phyloP scores from a whole-genome alignment of 106 monocot genomes.

The Dactylorhiza incarnata region DNA sequence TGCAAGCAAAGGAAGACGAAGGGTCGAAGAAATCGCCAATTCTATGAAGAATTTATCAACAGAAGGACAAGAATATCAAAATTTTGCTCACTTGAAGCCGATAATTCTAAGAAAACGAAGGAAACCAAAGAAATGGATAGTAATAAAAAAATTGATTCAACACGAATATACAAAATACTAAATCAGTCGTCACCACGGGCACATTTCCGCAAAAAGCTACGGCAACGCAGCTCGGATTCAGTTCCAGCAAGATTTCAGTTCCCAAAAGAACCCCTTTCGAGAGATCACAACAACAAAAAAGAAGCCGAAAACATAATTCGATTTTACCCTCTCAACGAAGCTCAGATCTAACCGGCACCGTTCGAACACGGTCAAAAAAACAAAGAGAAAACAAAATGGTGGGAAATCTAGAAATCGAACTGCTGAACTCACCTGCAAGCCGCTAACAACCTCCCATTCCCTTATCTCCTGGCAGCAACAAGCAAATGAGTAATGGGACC shows the following conservation, averaged over 20 bases:
- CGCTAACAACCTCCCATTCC: background rate
- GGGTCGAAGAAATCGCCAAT: too few relatives aligned
- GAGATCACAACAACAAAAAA: background rate
- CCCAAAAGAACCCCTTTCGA: background rate
- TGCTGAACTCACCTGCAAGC: background rate
- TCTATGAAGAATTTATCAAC: background rate
- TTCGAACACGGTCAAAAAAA: background rate
- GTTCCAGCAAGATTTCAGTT: background rate
- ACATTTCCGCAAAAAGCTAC: background rate
- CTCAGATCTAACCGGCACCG: background rate
- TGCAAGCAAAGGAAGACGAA: too few relatives aligned
- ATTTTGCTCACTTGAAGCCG: background rate
- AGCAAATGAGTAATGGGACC: background rate
- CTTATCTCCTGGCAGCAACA: background rate
- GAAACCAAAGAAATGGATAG: background rate
- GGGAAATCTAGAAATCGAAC: background rate
- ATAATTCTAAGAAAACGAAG: background rate
- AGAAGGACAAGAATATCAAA: background rate
- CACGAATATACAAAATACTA: background rate
- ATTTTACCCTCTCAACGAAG: background rate
- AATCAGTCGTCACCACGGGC: background rate
- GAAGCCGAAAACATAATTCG: background rate
- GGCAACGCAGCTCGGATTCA: background rate
- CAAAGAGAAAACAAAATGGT: background rate
- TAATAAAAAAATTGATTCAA: background rate